Percentiles rank a stretch among this genome's conserved stretches.
Evolutionary conservation across 2,329 filamentous ascomycete genomes (phyloP).

Genomic region (Ceratocystis ficicola): DNA sequence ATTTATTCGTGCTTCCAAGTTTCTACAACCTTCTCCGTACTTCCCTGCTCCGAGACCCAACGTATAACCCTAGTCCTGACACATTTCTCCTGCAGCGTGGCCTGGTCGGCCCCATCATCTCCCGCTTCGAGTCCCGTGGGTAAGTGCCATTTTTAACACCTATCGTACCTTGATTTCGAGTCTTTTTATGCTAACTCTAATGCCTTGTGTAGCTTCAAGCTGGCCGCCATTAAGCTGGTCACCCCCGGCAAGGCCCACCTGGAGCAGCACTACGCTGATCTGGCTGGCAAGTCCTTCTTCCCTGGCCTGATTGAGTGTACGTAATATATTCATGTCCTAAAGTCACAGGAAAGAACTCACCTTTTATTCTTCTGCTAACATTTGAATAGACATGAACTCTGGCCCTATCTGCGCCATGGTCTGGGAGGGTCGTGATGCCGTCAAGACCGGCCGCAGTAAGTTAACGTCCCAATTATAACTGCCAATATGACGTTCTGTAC

Average conservation of each 20-base stretch:
- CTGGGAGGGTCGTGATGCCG: conserved; percentile 97
- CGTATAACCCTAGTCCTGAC: conserved; percentile 15
- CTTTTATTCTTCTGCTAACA: conserved; percentile 22
- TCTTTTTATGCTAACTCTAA: not conserved
- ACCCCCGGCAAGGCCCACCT: conserved; percentile 86
- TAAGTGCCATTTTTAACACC: conserved; percentile 34
- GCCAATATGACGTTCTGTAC: not conserved
- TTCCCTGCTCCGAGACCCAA: conserved; percentile 17
- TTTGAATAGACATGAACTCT: conserved; percentile 74
- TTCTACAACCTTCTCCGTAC: conserved; percentile 17
- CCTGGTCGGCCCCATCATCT: conserved; percentile 94
- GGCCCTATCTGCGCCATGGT: conserved; percentile 98
- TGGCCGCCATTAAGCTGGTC: conserved; percentile 91
- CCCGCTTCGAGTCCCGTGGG: conserved; percentile 94
- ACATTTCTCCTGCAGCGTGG: conserved; percentile 54
- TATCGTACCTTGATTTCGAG: not conserved
- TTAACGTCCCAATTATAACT: conserved; percentile 24
- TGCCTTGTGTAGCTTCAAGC: conserved; percentile 65
- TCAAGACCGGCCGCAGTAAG: conserved; percentile 90
- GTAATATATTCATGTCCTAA: conserved; percentile 28
- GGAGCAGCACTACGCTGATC: conserved; percentile 93
- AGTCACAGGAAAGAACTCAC: too few relatives aligned
- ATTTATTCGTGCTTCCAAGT: conserved; percentile 8
- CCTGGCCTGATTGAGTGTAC: conserved; percentile 79
- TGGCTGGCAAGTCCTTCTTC: conserved; percentile 95